Percentiles rank a stretch among this genome's conserved stretches.
phyloP scores from a whole-genome alignment of 2,329 filamentous ascomycete species.

The Fusarium dlaminii region DNA sequence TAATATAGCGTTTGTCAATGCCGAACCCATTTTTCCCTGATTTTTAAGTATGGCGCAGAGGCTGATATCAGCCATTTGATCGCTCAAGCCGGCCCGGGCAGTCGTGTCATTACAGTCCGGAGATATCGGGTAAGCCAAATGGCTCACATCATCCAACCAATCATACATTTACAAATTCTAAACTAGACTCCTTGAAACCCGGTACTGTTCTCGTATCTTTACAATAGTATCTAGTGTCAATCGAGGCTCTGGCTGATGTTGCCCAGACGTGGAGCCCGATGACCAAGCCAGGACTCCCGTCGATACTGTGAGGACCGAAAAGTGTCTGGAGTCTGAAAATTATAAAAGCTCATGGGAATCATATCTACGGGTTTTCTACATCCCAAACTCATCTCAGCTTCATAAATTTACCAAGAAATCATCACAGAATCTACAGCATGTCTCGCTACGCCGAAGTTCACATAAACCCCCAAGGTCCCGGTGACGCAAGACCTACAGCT shows the following conservation, averaged over 20 bases:
- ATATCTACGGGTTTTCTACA: fast-evolving
- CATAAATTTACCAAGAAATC: fast-evolving
- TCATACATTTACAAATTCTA: fast-evolving
- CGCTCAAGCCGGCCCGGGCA: fast-evolving
- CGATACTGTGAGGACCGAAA: too few relatives aligned
- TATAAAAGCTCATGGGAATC: background rate
- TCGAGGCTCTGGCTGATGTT: background rate
- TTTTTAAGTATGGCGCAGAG: fast-evolving
- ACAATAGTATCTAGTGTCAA: background rate
- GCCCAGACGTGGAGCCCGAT: background rate
- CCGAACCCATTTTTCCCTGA: fast-evolving
- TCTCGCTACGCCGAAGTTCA: constrained; percentile 4
- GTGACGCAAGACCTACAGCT: constrained; percentile 27
- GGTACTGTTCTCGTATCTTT: fast-evolving
- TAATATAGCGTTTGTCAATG: background rate
- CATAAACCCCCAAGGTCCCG: constrained; percentile 1
- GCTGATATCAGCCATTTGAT: background rate
- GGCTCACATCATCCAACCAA: background rate
- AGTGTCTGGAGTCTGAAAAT: fast-evolving
- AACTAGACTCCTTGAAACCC: fast-evolving
- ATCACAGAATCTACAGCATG: background rate
- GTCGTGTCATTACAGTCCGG: fast-evolving
- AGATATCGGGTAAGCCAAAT: background rate
- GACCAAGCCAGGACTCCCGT: background rate
- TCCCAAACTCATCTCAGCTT: fast-evolving